These are phyloP conservation scores for Nevesoporus exiguus DNA, from an alignment of 768 basidiomycete species.

Conservation along the genomic window DNA sequence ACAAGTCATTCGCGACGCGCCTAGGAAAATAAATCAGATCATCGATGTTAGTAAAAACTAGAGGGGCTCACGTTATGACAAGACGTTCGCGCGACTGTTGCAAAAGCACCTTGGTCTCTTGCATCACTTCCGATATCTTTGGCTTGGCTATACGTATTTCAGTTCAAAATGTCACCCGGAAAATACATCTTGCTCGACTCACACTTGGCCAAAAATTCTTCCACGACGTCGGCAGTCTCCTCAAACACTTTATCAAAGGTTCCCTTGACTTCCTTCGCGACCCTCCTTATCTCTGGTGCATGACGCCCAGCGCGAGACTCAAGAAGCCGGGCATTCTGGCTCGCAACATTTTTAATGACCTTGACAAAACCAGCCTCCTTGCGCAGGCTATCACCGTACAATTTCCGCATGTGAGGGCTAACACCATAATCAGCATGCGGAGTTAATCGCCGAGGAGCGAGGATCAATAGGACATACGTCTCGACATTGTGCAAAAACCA, in stretches of 20 bases:
- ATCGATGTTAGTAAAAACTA: background rate
- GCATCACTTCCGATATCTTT: conserved; percentile 80
- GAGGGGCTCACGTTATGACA: conserved; percentile 76
- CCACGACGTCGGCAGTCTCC: conserved; percentile 88
- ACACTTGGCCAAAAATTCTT: conserved; percentile 93
- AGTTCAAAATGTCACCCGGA: conserved; percentile 1
- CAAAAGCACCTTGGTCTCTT: conserved; percentile 88
- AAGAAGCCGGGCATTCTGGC: conserved; percentile 71
- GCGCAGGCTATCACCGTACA: conserved; percentile 90
- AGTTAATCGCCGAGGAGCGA: background rate
- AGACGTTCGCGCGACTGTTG: conserved; percentile 89
- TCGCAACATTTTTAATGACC: conserved; percentile 93
- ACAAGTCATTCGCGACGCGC: conserved; percentile 79
- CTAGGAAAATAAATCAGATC: conserved; percentile 31
- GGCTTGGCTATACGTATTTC: conserved; percentile 63
- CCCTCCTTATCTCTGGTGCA: conserved; percentile 76
- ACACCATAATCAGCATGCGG: background rate
- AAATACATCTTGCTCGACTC: conserved; percentile 26
- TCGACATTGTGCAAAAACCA: conserved; percentile 95
- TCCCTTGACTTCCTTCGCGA: conserved; percentile 89
- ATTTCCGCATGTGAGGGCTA: conserved; percentile 97
- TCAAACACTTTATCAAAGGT: conserved; percentile 96
- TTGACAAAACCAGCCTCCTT: conserved; percentile 98
- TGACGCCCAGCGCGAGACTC: conserved; percentile 77
- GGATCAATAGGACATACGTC: conserved; percentile 52